Base-by-base conservation (phyloP, 176 grass and related monocot genomes). In the Cenchrus americanus region DNA sequence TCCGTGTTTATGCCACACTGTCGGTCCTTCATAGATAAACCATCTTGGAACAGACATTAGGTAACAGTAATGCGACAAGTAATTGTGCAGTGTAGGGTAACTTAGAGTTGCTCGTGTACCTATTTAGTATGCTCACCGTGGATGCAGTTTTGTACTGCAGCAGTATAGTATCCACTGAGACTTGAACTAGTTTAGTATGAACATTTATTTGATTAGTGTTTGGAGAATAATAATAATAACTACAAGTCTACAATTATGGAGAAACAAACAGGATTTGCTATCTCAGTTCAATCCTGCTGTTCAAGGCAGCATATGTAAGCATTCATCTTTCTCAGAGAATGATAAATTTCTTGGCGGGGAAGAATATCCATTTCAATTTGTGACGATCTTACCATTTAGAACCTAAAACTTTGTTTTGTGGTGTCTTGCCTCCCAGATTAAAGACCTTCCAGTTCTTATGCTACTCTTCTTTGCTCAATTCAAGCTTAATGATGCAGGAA, bases 401-500 rank as follows among this genome's bases (percentile, higher is more conserved):
- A 43, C 30, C 47, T 78, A 14, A 34, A 82, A 64, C 47, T 17
- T 50, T 48, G 24, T 43, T 19, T 14, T 50, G 21, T 80, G 14
- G 51, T 52, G 2, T 34, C 8, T 81, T 19, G 2, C 44, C 42
- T 73, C 24, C 19, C 41, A 69, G 11, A 6, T 12, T 58, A 10
- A 8, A 19, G 14, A 9, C 8, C 61, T 41, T 82, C 12, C 9
- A 49, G 5, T 81, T 87, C 50, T 49, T 51, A 14, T 40, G 19
- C 10, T 74, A n/a, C 22, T 41, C 34, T 61, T 61, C 27, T 69
- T 81, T 37, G 5, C 61, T 80, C 73, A 80, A 77, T 82, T 66
- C 34, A 40, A 66, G n/a, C 51, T 85, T 73, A 63, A 73, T 81
- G 9, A 49, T 69, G 58, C 86, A 94, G 94, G 94, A 97, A 73